Base-by-base conservation (phyloP, 345 rosid genomes). In the Salix viminalis region DNA sequence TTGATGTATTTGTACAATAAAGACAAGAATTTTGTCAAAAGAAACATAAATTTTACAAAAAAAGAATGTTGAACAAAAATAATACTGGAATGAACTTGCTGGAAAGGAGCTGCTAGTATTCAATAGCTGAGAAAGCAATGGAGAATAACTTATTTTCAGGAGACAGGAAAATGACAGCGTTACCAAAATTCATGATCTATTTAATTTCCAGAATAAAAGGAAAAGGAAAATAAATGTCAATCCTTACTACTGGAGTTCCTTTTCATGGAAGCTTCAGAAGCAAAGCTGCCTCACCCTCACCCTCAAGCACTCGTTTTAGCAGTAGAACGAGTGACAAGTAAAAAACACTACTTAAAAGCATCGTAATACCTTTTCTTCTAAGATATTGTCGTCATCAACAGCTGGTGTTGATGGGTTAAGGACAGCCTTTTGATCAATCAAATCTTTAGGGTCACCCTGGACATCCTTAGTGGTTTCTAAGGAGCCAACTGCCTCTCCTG, bases 311-410 rank as follows among this genome's bases (percentile, higher is more conserved):
- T 52, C 23, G 21, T 52, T 52, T 6, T 52, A 52, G 58, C 58
- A 52, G 58, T 7, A 52, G 58, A 52, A 52, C 21, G 58, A 21
- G 23, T 52, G 19, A 7, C 8, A 52, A 52, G 58, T n/a, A 18
- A 52, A 52, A 52, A 19, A 18, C 58, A 52, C 58, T 19, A 21
- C n/a, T 52, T 52, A 52, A 19, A 19, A 52, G 52, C 58, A 52
- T 26, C 67, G 13, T 62, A 15, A 81, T 79, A 85, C 88, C 88
- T 79, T 67, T 79, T 34, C 81, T 71, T 74, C 76, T 69, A 56
- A 34, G 37, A 26, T 64, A 14, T 54, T 61, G 56, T 28, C 65
- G 5, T 52, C 54, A 36, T 64, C 79, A 41, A 41, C 62, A 71
- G 64, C 65, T 73, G 62, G 77, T 26, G 60, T 19, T 60, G 74